Conservation (phyloP, 1,139 yeast genomes). For the Pichia sp. region DNA sequence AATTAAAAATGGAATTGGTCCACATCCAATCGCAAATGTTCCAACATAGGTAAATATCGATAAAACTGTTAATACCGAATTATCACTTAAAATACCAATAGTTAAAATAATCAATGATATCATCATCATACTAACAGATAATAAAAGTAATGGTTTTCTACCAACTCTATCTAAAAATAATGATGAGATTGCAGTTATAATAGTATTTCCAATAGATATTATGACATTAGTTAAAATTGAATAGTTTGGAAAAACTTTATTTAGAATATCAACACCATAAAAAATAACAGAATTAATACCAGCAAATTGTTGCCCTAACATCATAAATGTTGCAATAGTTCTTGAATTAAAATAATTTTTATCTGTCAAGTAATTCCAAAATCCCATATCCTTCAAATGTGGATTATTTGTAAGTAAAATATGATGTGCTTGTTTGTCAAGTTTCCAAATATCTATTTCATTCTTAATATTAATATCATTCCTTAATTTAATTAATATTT, state of each 20-base stretch:
- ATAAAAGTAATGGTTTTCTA: constrained; percentile 61
- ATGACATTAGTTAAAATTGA: constrained; percentile 68
- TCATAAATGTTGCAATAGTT: constrained; percentile 62
- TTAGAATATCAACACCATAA: constrained; percentile 81
- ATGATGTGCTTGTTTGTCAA: constrained; percentile 19
- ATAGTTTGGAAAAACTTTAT: constrained; percentile 59
- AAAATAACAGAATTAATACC: constrained; percentile 91
- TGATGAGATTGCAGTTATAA: constrained; percentile 68
- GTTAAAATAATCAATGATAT: constrained; percentile 58
- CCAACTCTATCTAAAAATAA: constrained; percentile 69
- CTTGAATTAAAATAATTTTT: constrained; percentile 52
- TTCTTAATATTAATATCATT: constrained; percentile 7
- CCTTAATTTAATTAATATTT: constrained; percentile 20
- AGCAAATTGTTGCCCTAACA: constrained; percentile 85
- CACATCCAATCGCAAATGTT: constrained; percentile 84
- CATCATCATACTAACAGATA: constrained; percentile 69
- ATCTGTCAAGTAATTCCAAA: constrained; percentile 42
- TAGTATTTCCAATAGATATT: constrained; percentile 66
- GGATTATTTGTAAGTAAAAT: constrained; percentile 18
- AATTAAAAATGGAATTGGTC: constrained; percentile 88
- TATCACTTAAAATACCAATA: constrained; percentile 49
- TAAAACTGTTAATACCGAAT: constrained; percentile 49
- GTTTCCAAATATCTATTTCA: constrained; percentile 26
- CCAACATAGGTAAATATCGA: constrained; percentile 72
- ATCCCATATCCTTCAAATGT: constrained; percentile 19